Evolutionary conservation across 371 early-diverging fungal species (phyloP), one percentile per base, ranked within the genome.

Genomic region (Mortierella sp.): DNA sequence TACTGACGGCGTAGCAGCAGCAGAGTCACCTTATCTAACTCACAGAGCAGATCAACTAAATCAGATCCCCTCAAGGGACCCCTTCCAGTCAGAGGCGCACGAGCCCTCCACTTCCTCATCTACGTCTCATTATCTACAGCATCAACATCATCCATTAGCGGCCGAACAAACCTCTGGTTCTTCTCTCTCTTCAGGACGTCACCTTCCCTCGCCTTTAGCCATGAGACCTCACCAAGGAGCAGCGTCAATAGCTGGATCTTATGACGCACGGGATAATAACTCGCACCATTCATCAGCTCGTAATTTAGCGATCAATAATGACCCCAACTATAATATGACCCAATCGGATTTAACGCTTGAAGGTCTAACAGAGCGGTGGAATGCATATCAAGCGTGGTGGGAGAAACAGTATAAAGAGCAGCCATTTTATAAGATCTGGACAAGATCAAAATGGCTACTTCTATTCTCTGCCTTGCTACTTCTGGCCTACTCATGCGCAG

Each of bases 341-440:
- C 76, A 81, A 62, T 43, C 74, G 13, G 81, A 81, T 24, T 53
- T 68, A 61, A 70, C 81, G 1, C 65, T 81, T 15, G 81, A 81
- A 15, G 81, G 72, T 15, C 59, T 81, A 10, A 45, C 75, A 0
- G 72, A 81, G 48, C 65, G 81, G 16, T 81, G 81, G 81, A 33
- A 67, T 4, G 76, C 76, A 6, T 75, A 81, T 57, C 81, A 81
- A 63, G 75, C 76, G 4, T 38, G 64, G 69, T 68, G 67, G 81
- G 58, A 45, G 22, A 81, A 80, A 21, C 69, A 69, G 11, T 80
- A 80, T 52, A 58, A 58, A 36, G 75, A 80, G 15, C 47, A 64
- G 19, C 81, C 81, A 2, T 80, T 80, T 52, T 80, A 80, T 48
- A 64, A 55, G 8, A 57, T 67, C 45, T 80, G 81, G 81, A 80